phyloP scores from a whole-genome alignment of 306 rosid species.

The Senna siamea region DNA sequence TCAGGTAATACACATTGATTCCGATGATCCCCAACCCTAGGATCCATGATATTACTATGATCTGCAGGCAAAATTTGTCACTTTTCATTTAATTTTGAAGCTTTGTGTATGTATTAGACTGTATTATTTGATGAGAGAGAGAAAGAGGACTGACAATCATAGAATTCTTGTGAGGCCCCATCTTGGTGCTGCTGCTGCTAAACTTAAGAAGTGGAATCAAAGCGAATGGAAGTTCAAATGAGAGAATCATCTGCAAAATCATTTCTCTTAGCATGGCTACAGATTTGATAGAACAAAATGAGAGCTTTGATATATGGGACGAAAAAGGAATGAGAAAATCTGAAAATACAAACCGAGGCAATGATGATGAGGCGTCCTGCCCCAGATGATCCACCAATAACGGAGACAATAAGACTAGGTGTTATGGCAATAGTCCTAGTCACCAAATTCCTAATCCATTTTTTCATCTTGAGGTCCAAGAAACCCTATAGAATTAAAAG shows the following conservation, averaged over 20 bases:
- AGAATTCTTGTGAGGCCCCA: constrained; percentile 94
- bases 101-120: neutral
- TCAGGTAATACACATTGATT: constrained; percentile 81
- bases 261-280: neutral
- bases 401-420: constrained; percentile 83
- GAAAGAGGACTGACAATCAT: constrained; percentile 38
- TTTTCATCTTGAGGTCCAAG: constrained; percentile 82
- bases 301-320: neutral
- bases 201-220: constrained; percentile 90
- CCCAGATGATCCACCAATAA: constrained; percentile 61
- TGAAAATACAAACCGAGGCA: constrained; percentile 68
- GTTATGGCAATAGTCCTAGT: constrained; percentile 80
- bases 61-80: constrained; percentile 46
- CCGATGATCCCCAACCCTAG: constrained; percentile 69
- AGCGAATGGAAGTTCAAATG: constrained; percentile 93
- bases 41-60: constrained; percentile 71
- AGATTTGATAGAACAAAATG: neutral
- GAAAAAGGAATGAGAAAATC: neutral
- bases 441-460: constrained; percentile 71
- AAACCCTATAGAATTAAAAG: constrained; percentile 61
- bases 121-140: no score
- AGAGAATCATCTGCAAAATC: constrained; percentile 80
- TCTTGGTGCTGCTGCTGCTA: constrained; percentile 75
- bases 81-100: neutral
- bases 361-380: constrained; percentile 58